A percentile compares a stretch with the other conserved stretches of the same genome.
Conservation (phyloP, 1,284 basidiomycete genomes). For the Sporisorium graminicola region DNA sequence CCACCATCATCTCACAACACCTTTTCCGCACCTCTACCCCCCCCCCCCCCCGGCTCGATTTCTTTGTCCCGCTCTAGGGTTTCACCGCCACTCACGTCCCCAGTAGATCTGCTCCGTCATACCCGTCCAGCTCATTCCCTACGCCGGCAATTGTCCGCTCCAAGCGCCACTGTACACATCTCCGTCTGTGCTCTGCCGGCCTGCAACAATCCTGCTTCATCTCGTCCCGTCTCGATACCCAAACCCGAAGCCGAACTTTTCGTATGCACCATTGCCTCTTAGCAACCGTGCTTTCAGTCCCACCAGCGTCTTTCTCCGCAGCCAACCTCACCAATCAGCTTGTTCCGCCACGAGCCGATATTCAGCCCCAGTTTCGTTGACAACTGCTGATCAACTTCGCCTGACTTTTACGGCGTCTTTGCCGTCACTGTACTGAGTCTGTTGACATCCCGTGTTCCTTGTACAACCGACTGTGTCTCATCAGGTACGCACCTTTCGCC, state of each 20-base stretch:
- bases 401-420: background rate
- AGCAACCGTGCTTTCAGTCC: background rate
- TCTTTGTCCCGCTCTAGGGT: background rate
- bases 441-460: background rate
- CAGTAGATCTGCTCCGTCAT: background rate
- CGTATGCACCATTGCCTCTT: background rate
- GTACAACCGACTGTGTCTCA: background rate
- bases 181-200: background rate
- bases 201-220: conserved; percentile 7
- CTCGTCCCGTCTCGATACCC: background rate
- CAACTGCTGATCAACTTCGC: conserved; percentile 1
- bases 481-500: background rate
- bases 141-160: background rate
- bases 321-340: background rate
- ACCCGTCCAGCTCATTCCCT: background rate
- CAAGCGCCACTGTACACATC: background rate
- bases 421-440: background rate
- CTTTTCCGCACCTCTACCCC: background rate
- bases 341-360: background rate
- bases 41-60: background rate
- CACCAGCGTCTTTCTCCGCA: conserved; percentile 3
- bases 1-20: background rate
- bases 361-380: background rate
- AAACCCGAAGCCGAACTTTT: background rate
- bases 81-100: background rate